phyloP scores from a whole-genome alignment of 208 protist species.

The Tetramitus jugosus region DNA sequence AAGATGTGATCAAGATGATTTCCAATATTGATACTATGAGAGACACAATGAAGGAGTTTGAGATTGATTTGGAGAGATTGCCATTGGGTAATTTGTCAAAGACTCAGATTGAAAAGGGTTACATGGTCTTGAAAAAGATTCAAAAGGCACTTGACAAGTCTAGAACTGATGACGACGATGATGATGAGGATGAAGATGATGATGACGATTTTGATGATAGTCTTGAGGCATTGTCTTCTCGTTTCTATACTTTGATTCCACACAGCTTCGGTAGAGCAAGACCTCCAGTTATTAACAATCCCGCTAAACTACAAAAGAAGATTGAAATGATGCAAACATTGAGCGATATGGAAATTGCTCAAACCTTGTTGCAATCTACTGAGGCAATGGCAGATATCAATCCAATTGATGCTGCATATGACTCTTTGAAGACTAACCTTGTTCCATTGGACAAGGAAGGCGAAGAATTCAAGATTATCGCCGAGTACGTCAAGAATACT shows the following conservation, averaged over 20 bases:
- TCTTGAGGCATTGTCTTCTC: not conserved
- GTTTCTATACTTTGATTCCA: conserved; percentile 20
- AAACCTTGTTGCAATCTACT: not conserved
- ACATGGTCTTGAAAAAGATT: conserved; percentile 10
- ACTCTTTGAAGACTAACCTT: not conserved
- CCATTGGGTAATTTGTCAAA: conserved; percentile 70
- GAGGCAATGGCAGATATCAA: not conserved
- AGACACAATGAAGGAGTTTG: conserved; percentile 52
- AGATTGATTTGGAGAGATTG: conserved; percentile 63
- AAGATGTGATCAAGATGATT: conserved; percentile 15
- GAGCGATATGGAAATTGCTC: conserved; percentile 61
- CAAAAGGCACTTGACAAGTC: not conserved
- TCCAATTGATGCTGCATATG: not conserved
- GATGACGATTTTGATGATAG: conserved; percentile 3
- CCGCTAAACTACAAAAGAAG: conserved; percentile 36
- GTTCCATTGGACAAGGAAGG: not conserved
- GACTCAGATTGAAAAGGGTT: conserved; percentile 53
- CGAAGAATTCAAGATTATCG: conserved; percentile 48
- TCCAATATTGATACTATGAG: conserved; percentile 42
- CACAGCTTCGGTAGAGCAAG: not conserved
- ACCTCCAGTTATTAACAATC: not conserved
- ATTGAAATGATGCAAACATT: conserved; percentile 63
- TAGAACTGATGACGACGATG: not conserved
- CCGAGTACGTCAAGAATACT: conserved; percentile 60
- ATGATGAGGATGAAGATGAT: not conserved